Conservation (phyloP, 2,329 filamentous ascomycete species). For the Epichloe coenophiala region DNA sequence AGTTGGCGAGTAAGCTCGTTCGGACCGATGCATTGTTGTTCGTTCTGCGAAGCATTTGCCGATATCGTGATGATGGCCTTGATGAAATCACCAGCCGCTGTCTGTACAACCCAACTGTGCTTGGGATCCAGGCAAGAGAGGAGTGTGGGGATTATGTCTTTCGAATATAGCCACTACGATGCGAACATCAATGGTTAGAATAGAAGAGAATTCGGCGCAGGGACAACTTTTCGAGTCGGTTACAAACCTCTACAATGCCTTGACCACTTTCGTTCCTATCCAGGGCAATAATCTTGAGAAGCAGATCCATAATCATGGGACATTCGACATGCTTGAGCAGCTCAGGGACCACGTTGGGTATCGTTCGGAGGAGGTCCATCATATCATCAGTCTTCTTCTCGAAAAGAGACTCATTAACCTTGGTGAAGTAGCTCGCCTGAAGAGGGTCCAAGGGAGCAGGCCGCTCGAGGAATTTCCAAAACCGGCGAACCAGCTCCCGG, state of each 20-base stretch:
- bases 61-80: constrained; percentile 99
- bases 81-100: constrained; percentile 90
- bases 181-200: constrained; percentile 1
- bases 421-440: constrained; percentile 95
- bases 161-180: constrained; percentile 73
- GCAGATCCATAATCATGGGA: constrained; percentile 94
- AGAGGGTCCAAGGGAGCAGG: constrained; percentile 80
- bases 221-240: not conserved
- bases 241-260: constrained; percentile 78
- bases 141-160: constrained; percentile 74
- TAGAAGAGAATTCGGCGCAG: not conserved
- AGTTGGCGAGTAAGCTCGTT: constrained; percentile 93
- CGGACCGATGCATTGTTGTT: constrained; percentile 96
- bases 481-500: constrained; percentile 60
- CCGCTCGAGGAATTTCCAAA: constrained; percentile 81
- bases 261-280: constrained; percentile 85
- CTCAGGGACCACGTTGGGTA: constrained; percentile 69
- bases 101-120: constrained; percentile 81
- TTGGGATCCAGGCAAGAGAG: constrained; percentile 78
- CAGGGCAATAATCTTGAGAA: constrained; percentile 92
- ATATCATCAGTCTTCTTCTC: constrained; percentile 98
- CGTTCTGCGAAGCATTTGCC: constrained; percentile 93
- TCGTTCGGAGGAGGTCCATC: constrained; percentile 74
- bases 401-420: constrained; percentile 93
- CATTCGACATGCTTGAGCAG: constrained; percentile 92